Evolutionary conservation across 768 basidiomycete genomes (phyloP).

Genomic region (Xanthoconium purpureum): DNA sequence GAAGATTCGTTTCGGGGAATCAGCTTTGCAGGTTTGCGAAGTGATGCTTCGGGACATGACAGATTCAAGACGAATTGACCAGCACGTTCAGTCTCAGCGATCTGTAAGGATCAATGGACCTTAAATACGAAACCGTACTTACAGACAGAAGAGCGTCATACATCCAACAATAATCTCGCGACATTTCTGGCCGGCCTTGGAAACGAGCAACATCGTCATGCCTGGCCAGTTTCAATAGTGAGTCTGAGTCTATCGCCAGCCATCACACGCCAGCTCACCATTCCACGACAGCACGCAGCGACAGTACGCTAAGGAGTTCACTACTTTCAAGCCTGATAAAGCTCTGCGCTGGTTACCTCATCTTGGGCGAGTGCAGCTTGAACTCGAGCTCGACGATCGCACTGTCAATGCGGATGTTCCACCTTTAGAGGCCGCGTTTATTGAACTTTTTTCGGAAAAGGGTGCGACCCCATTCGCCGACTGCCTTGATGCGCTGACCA

Average conservation of each 20-base stretch:
- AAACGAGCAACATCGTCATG: slow-evolving; percentile 69
- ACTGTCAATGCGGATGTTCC: slow-evolving; percentile 71
- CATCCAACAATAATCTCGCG: slow-evolving; percentile 91
- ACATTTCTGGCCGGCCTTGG: slow-evolving; percentile 92
- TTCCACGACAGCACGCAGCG: slow-evolving; percentile 57
- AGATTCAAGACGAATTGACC: slow-evolving; percentile 86
- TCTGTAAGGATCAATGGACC: slow-evolving; percentile 41
- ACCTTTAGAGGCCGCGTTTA: slow-evolving; percentile 87
- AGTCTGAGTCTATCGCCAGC: slow-evolving; percentile 41
- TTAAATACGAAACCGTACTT: slow-evolving; percentile 1
- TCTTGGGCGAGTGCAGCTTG: slow-evolving; percentile 78
- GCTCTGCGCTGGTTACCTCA: slow-evolving; percentile 85
- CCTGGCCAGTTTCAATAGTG: slow-evolving; percentile 84
- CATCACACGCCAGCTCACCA: not conserved
- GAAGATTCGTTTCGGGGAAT: slow-evolving; percentile 94
- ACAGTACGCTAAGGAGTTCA: slow-evolving; percentile 72
- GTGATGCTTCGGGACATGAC: slow-evolving; percentile 98
- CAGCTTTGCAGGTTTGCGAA: slow-evolving; percentile 90
- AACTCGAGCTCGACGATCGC: slow-evolving; percentile 81
- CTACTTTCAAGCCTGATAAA: slow-evolving; percentile 90
- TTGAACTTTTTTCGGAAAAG: slow-evolving; percentile 79
- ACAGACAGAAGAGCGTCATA: slow-evolving; percentile 52
- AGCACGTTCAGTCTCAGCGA: slow-evolving; percentile 77
- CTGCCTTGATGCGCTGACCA: not conserved
- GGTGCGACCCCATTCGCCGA: slow-evolving; percentile 35